These are phyloP conservation scores for Cubamyces lactineus DNA, from an alignment of 768 basidiomycete species.

Conservation along the genomic window DNA sequence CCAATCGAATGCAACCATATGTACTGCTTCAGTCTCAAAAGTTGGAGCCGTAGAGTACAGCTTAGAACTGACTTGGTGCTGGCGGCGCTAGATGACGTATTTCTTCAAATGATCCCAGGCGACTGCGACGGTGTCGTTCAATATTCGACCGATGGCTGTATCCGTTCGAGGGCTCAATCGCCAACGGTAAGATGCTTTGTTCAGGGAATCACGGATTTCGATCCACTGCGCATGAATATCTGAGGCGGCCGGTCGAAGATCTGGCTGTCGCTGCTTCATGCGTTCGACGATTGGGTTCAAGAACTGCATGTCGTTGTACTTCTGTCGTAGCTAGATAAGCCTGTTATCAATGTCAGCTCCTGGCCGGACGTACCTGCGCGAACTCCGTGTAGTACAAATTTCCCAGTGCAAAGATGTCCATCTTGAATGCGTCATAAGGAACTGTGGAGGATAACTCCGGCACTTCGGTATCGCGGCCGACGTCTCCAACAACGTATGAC, in stretches of 20 bases:
- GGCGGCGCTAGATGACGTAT: neutral
- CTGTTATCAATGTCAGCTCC: too few species aligned
- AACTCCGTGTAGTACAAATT: constrained; percentile 30
- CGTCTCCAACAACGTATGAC: constrained; percentile 10
- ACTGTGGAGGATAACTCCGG: constrained; percentile 27
- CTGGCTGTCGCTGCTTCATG: constrained; percentile 21
- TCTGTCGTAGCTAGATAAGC: constrained; percentile 2
- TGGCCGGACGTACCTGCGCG: constrained; percentile 10
- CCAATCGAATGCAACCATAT: too few species aligned
- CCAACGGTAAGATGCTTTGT: constrained; percentile 1
- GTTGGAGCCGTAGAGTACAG: too few species aligned
- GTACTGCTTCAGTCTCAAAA: too few species aligned
- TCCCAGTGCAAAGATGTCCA: constrained; percentile 30
- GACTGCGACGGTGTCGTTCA: constrained; percentile 27
- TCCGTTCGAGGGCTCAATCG: constrained; percentile 19
- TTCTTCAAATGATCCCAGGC: constrained; percentile 22
- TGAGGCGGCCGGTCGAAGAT: constrained; percentile 11
- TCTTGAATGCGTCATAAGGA: constrained; percentile 29
- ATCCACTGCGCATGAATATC: constrained; percentile 10
- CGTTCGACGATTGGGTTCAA: constrained; percentile 16
- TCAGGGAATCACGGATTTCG: neutral
- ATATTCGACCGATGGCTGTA: constrained; percentile 11
- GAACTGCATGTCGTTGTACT: constrained; percentile 21
- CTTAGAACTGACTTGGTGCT: too few species aligned
- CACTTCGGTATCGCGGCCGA: constrained; percentile 26